Base-by-base conservation (phyloP, 495 filamentous ascomycete species). In the Penicillium pulvis region DNA sequence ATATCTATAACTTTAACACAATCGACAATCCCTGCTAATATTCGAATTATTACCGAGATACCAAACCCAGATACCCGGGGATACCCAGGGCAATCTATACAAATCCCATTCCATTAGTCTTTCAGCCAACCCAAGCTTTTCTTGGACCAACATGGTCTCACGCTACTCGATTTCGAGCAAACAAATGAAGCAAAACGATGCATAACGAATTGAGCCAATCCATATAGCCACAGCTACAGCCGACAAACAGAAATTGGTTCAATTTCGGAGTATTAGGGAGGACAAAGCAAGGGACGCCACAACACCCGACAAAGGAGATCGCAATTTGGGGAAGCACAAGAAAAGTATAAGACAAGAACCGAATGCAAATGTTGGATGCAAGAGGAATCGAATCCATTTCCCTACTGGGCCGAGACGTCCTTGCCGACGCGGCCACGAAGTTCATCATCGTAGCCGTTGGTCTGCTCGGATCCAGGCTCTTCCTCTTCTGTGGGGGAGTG, bases 401-500 rank as follows among this genome's bases (percentile, higher is more conserved):
- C 43, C 39, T 50, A 31, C 55, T 55, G 26, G 1, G 57, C 35
- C 3, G 59, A 60, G 24, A 61, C 55, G 19, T 35, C 46, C 56
- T 67, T 61, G 33, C 60, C 55, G 6, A 57, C 48, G n/a, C 68
- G 62, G 14, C 68, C 68, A 41, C 68, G 68, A 35, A 53, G 5
- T 42, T 71, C 69, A 33, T 69, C 69, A 7, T 67, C 66, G 49
- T 61, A 62, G 36, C 69, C 69, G 47, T 72, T 71, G 69, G 66
- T 77, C 42, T 73, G 72, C 39, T 80, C 77, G 26, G 79, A 78
- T 30, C 77, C 80, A 55, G 75, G 77, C 24, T 80, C 81, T 28
- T 80, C 81, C 17, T 84, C 83, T 53, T 81, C 79, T 65, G 80
- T 69, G 68, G 85, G 67, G 47, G 75, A 65, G 67, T 76, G 68